Evolutionary conservation across 2,329 filamentous ascomycete genomes (phyloP), one percentile per base, ranked within the genome.

Genomic region (Teratosphaeria destructans): DNA sequence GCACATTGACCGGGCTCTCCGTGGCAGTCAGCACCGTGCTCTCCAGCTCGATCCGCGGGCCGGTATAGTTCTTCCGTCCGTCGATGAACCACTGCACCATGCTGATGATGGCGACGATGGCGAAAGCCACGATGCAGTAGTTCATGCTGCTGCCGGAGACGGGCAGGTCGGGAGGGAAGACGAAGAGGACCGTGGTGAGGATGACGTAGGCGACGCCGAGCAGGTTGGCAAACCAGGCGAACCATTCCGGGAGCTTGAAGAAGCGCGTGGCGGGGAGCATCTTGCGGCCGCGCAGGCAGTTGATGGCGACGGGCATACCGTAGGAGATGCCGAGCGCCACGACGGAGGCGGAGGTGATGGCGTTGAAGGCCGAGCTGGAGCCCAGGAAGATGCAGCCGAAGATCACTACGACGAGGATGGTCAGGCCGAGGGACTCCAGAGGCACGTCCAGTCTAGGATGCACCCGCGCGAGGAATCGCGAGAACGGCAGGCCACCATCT

Each of bases 271-370:
- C 74, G 0, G 87, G 87, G 6, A 90, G 74, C 76, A 84, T 84
- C 56, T 78, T 82, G 7, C 87, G 81, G 7, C 87, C 85, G 1
- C 85, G 82, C 1, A 88, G 70, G 59, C 84, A 81, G 65, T 90
- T 89, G 64, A 91, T 84, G 0, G 81, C 78, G 54, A 89, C 82
- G 0, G 88, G 89, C 47, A 92, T 88, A 5, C 82, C 88, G 65
- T 92, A 92, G 2, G 85, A 86, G 5, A 91, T 75, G 6, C 86
- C 84, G 0, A 92, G 78, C 1, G 87, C 82, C 7, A 90, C 86
- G 0, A 91, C 87, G 0, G 85, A 87, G 23, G 72, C 72, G 35
- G 68, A 69, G 54, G 68, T 66, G 54, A 74, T 73, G 56, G 72
- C 72, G 60, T 72, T 73, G 68, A 74, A 73, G 1, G 72, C 72